These are phyloP conservation scores for Botrytis aclada DNA, from an alignment of 2,329 filamentous ascomycete genomes.

Conservation along the genomic window DNA sequence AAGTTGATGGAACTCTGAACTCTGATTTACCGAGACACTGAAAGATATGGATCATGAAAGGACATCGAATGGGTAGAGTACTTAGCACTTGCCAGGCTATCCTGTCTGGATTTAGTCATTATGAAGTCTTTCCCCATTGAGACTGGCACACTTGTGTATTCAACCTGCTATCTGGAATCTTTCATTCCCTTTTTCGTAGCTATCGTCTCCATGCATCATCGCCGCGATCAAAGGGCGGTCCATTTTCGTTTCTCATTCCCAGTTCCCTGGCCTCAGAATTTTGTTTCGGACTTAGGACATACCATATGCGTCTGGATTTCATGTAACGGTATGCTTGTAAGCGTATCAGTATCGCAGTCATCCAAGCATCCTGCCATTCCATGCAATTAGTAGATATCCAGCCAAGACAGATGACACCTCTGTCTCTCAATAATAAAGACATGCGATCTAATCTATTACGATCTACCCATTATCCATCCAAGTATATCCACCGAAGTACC, in stretches of 20 bases:
- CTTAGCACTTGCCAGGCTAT: background rate
- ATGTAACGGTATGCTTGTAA: too few relatives aligned
- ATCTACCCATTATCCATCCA: background rate
- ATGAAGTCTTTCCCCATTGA: background rate
- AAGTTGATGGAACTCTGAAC: background rate
- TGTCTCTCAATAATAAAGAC: background rate
- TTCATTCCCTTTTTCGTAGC: background rate
- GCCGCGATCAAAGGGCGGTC: background rate
- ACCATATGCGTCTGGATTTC: too few relatives aligned
- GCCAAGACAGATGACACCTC: background rate
- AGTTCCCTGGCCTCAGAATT: background rate
- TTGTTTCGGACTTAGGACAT: background rate
- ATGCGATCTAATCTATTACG: background rate
- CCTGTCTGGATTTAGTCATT: background rate
- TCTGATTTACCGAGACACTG: rapidly evolving
- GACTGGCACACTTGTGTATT: background rate
- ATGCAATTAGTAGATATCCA: background rate
- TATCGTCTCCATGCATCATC: background rate
- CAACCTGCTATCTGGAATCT: background rate
- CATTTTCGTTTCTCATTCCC: background rate
- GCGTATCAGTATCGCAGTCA: background rate
- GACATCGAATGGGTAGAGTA: background rate
- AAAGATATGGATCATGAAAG: background rate
- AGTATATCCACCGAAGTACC: background rate
- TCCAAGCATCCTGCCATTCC: background rate